A percentile compares a stretch with the other conserved stretches of the same genome.
Evolutionary conservation across 768 basidiomycete species (phyloP).

Genomic region (Russula sp.): DNA sequence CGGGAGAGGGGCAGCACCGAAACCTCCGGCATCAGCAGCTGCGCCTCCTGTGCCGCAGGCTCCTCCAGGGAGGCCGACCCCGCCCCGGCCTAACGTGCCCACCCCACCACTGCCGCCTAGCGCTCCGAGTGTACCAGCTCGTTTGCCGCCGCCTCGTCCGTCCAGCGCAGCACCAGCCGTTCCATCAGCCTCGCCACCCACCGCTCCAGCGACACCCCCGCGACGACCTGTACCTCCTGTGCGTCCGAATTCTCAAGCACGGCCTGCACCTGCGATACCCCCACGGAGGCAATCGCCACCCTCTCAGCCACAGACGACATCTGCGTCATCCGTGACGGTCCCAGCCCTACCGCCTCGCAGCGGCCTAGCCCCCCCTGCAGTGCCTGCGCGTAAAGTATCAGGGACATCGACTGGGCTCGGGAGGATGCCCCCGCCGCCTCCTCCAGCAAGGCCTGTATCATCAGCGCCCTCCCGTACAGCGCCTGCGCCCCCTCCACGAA

Average conservation of each 20-base stretch:
- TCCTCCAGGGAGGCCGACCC: slow-evolving; percentile 25
- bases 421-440: slow-evolving; percentile 18
- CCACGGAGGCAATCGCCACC: slow-evolving; percentile 22
- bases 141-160: slow-evolving; percentile 28
- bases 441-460: slow-evolving; percentile 16
- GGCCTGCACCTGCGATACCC: slow-evolving; percentile 24
- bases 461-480: slow-evolving; percentile 16
- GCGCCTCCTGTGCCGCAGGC: slow-evolving; percentile 27
- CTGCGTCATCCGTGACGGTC: background rate
- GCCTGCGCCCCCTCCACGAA: slow-evolving; percentile 11
- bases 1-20: slow-evolving; percentile 31
- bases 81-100: slow-evolving; percentile 9
- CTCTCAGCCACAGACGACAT: slow-evolving; percentile 16
- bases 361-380: background rate
- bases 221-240: slow-evolving; percentile 29
- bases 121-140: slow-evolving; percentile 21
- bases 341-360: slow-evolving; percentile 20
- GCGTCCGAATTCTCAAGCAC: slow-evolving; percentile 27
- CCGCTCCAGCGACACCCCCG: slow-evolving; percentile 33
- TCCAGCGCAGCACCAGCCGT: slow-evolving; percentile 31
- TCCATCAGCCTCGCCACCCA: slow-evolving; percentile 22
- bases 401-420: slow-evolving; percentile 9
- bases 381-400: slow-evolving; percentile 20
- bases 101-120: slow-evolving; percentile 23
- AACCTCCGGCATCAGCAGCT: slow-evolving; percentile 22